Evolutionary conservation across 371 early-diverging fungal species (phyloP).

Genomic region (Lichtheimia corymbifera): DNA sequence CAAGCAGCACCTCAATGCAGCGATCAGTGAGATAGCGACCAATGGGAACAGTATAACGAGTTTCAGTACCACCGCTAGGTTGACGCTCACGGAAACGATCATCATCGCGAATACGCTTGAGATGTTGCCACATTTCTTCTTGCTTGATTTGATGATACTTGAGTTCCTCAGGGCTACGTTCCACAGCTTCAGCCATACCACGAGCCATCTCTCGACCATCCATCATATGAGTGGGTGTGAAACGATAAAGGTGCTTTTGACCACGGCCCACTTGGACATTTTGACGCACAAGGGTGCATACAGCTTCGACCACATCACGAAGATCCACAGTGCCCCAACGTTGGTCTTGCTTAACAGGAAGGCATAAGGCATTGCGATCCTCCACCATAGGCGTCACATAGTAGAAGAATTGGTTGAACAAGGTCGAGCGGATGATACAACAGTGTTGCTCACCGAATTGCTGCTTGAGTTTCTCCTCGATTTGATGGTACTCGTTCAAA

Average conservation of each 20-base stretch:
- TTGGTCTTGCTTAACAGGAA: constrained; percentile 29
- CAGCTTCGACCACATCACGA: constrained; percentile 34
- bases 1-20: constrained; percentile 26
- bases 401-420: constrained; percentile 36
- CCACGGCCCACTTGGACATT: constrained; percentile 6
- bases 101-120: constrained; percentile 29
- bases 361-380: constrained; percentile 19
- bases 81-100: constrained; percentile 28
- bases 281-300: constrained; percentile 23
- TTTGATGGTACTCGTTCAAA: constrained; percentile 20
- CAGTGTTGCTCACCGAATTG: constrained; percentile 14
- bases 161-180: constrained; percentile 16
- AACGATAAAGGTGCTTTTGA: constrained; percentile 26
- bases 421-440: constrained; percentile 26
- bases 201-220: constrained; percentile 24
- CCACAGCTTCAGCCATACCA: constrained; percentile 31
- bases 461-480: constrained; percentile 37
- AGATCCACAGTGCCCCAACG: constrained; percentile 35
- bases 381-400: constrained; percentile 35
- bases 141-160: constrained; percentile 17
- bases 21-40: constrained; percentile 33
- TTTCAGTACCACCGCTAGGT: neutral
- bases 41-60: constrained; percentile 31
- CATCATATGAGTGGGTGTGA: constrained; percentile 20
- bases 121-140: constrained; percentile 23